Base-by-base conservation (phyloP, 768 basidiomycete genomes). In the Solioccasus polychromus region DNA sequence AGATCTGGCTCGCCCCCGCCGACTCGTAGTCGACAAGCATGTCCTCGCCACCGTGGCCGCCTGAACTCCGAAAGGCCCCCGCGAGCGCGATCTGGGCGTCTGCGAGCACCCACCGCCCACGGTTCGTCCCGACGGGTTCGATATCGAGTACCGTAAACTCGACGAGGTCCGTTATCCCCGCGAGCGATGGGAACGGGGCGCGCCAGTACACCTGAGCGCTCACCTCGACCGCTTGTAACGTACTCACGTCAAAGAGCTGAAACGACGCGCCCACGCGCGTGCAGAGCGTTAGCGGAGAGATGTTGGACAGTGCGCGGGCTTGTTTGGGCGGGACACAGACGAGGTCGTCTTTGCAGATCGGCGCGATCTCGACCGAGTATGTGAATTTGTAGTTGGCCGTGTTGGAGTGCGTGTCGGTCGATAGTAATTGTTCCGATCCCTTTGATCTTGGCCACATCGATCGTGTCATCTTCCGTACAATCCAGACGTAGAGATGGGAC, bases 341-440 rank as follows among this genome's bases (percentile, higher is more conserved):
- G 22, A 99, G 79, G 68, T 99, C 96, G 62, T 98, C 96, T 65
- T 97, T 97, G 75, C 96, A 99, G 45, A 99, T 82, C 0, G 96
- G 93, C 4, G 87, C 80, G 60, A 99, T 96, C 69, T 98, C 95
- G 54, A 98, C 89, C 5, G 94, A 96, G 74, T 92, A 98, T 5
- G 93, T 92, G 68, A 89, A 94, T 69, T 95, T 98, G 77, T 89
- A 96, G 69, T 91, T 97, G 26, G 95, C 88, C 4, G 93, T 96
- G 53, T 80, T 81, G 38, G 87, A 81, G 66, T 99, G 95, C 2
- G 87, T 92, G 63, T 99, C 96, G 19, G 85, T 75, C 7, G 94
- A 96, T 24, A 98, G 78, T 8, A 99, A 74, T 64, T 96, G 96
- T 66, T 98, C 96, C 2, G 94, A 96, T 9, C 85, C 72, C 69